Base-by-base conservation (phyloP, 768 basidiomycete genomes). In the Podaxis sp. region DNA sequence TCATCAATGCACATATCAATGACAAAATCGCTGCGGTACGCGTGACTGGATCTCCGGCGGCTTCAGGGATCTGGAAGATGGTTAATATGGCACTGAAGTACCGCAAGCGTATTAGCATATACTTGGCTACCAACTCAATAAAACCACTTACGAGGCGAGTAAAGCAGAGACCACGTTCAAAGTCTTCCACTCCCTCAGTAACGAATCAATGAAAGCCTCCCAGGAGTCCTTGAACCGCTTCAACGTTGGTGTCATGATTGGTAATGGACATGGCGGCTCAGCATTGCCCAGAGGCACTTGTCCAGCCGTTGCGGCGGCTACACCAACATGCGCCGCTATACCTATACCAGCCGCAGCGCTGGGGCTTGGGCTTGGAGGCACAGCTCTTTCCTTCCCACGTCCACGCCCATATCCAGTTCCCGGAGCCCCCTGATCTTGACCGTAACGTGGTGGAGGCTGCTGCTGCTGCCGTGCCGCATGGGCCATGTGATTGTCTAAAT, bases 151-250 rank as follows among this genome's bases (percentile, higher is more conserved):
- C 80, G 80, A 79, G 24, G 80, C 71, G 19, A 82, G 70, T 30
- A 92, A 71, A 6, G 87, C 90, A 12, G 89, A 91, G 19, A 92
- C 84, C 19, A 92, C 78, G 67, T 92, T 92, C 46, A 81, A 63
- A 5, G 89, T 91, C 75, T 91, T 91, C 88, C 88, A 91, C 67
- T 91, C 89, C 28, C 84, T 80, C 65, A 81, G 64, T n/a, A 92
- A 75, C 0, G 87, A 85, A 59, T 89, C 87, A 11, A 91, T 81
- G 66, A 92, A 90, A 0, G 69, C 73, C 72, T 92, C 90, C 90
- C 90, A 92, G 1, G 85, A 82, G 64, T 76, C 72, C 61, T 83
- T 82, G 78, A 93, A 93, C 53, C 87, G 77, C 7, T 85, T 74
- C 44, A 91, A 71, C 4, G 89, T 83, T 4, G 87, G 88, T 0